These are phyloP conservation scores for Backusella liffmaniae DNA, from an alignment of 192 early-diverging fungal genomes.

Conservation along the genomic window DNA sequence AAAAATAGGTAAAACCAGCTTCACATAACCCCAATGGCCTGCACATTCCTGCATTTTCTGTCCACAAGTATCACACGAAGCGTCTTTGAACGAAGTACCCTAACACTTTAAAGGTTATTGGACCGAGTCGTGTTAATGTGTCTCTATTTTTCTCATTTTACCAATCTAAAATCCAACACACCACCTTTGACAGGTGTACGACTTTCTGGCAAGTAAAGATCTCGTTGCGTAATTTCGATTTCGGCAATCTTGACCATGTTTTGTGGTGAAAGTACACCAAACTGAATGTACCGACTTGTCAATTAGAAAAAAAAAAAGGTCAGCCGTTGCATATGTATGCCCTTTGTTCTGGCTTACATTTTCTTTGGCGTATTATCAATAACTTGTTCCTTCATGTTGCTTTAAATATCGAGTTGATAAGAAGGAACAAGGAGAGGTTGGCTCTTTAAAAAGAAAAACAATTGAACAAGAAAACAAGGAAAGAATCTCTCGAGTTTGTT, in stretches of 20 bases:
- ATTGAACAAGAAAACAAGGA: neutral
- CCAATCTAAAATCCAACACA: slow-evolving; percentile 88
- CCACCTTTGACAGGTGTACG: slow-evolving; percentile 82
- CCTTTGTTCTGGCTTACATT: slow-evolving; percentile 56
- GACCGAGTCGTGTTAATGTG: neutral
- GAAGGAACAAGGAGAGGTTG: neutral
- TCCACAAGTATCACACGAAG: slow-evolving; percentile 88
- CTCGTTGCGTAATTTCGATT: slow-evolving; percentile 87
- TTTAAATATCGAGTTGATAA: neutral
- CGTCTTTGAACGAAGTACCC: slow-evolving; percentile 84
- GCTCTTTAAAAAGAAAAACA: neutral
- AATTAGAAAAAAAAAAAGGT: neutral
- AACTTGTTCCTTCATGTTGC: slow-evolving; percentile 78
- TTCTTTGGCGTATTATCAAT: slow-evolving; percentile 67
- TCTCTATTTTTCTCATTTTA: slow-evolving; percentile 20
- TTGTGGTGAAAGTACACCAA: slow-evolving; percentile 89
- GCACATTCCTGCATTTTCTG: slow-evolving; percentile 86
- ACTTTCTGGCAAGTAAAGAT: slow-evolving; percentile 73
- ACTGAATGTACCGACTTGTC: slow-evolving; percentile 88
- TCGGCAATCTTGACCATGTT: slow-evolving; percentile 88
- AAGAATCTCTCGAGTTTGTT: neutral
- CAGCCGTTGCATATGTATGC: neutral
- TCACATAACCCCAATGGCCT: slow-evolving; percentile 95
- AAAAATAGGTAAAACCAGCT: slow-evolving; percentile 92
- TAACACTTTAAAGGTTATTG: slow-evolving; percentile 25